Conservation (phyloP, 352 stramenopile genomes). For the Globisporangium rhizosaccharum region DNA sequence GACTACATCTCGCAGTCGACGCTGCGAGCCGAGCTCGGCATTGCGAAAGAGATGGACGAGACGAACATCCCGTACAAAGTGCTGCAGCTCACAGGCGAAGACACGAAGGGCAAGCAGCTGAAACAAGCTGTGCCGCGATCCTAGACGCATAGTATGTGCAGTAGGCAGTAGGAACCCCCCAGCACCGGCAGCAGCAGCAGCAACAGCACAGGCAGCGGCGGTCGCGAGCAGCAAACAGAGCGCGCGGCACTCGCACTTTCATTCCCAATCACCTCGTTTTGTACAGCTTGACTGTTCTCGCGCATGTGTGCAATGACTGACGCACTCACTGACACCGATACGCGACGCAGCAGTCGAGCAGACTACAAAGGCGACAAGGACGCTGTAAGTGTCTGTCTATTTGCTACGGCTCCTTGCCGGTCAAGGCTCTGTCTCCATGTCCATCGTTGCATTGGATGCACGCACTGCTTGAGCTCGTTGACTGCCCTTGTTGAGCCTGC, state of each 20-base stretch:
- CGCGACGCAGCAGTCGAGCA: too few relatives aligned
- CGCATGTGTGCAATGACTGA: neutral
- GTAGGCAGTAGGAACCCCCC: too few relatives aligned
- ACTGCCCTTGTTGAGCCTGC: too few relatives aligned
- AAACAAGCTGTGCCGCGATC: constrained; percentile 15
- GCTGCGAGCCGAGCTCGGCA: constrained; percentile 71
- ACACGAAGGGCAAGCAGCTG: constrained; percentile 32
- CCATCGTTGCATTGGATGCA: too few relatives aligned
- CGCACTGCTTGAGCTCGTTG: too few relatives aligned
- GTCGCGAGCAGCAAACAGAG: constrained; percentile 8
- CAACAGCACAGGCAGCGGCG: neutral
- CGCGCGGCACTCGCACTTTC: constrained; percentile 4
- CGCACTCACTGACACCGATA: too few relatives aligned
- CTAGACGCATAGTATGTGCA: neutral
- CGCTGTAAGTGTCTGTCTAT: too few relatives aligned
- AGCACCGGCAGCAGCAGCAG: neutral
- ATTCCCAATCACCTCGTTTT: neutral
- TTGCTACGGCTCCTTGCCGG: too few relatives aligned
- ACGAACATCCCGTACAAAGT: constrained; percentile 87
- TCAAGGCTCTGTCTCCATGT: too few relatives aligned
- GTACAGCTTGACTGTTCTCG: neutral
- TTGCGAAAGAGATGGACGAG: constrained; percentile 77
- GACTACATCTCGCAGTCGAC: constrained; percentile 86
- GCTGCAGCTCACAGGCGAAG: constrained; percentile 72
- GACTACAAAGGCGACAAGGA: too few relatives aligned